Evolutionary conservation across 2,329 filamentous ascomycete genomes (phyloP).

Genomic region (Paecilomyces sp.): DNA sequence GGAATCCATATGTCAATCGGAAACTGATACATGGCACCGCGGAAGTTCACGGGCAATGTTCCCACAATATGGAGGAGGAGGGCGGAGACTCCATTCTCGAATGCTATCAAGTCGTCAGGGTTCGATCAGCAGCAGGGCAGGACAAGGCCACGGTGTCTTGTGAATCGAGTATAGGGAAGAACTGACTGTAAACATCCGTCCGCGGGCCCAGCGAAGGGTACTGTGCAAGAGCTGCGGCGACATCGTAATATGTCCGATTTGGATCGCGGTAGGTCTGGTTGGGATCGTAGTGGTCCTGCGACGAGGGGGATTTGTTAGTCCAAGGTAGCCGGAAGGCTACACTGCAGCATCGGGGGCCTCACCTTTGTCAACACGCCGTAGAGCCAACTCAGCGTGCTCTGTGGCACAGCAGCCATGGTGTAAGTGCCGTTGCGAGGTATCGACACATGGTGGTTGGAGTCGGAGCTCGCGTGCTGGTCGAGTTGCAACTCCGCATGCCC

Average conservation of each 20-base stretch:
- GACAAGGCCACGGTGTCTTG: not conserved
- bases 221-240: conserved; percentile 71
- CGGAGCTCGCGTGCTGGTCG: not conserved
- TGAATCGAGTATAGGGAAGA: not conserved
- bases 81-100: conserved; percentile 78
- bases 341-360: conserved; percentile 10
- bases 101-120: conserved; percentile 50
- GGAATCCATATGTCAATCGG: conserved; percentile 91
- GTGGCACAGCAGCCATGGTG: conserved; percentile 62
- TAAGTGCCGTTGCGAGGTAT: conserved; percentile 4
- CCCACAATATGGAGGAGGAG: conserved; percentile 80
- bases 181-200: conserved; percentile 90
- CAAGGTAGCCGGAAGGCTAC: conserved; percentile 12
- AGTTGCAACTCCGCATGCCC: not conserved
- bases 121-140: conserved; percentile 16
- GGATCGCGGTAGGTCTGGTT: conserved; percentile 85
- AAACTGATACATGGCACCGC: conserved; percentile 82
- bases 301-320: conserved; percentile 1
- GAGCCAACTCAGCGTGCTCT: conserved; percentile 89
- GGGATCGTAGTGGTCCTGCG: conserved; percentile 30
- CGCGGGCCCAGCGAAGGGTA: conserved; percentile 74
- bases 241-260: conserved; percentile 86
- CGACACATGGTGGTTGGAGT: not conserved
- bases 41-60: conserved; percentile 85
- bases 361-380: conserved; percentile 83